These are phyloP conservation scores for Candida glaebosa DNA, from an alignment of 805 yeast genomes.

Conservation along the genomic window DNA sequence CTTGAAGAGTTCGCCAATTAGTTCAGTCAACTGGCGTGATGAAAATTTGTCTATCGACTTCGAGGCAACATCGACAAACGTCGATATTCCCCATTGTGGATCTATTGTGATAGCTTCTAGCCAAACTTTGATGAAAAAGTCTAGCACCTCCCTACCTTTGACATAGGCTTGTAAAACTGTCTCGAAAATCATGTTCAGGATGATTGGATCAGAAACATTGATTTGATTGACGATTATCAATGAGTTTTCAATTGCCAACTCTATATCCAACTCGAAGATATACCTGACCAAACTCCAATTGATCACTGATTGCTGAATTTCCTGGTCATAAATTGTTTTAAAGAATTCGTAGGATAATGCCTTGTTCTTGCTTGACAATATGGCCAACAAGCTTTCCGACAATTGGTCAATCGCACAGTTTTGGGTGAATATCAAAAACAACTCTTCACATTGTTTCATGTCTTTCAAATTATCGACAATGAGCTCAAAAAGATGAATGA, in stretches of 20 bases:
- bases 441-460: constrained; percentile 42
- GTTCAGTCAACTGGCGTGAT: constrained; percentile 31
- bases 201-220: constrained; percentile 3
- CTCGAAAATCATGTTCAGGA: constrained; percentile 15
- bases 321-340: constrained; percentile 32
- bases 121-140: constrained; percentile 48
- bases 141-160: constrained; percentile 54
- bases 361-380: constrained; percentile 49
- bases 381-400: constrained; percentile 41
- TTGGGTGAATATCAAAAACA: constrained; percentile 41
- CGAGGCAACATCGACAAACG: constrained; percentile 37
- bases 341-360: constrained; percentile 53
- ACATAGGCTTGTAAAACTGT: constrained; percentile 45
- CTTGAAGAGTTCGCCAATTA: constrained; percentile 6
- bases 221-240: constrained; percentile 9
- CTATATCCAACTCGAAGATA: constrained; percentile 53
- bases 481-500: constrained; percentile 19
- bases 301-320: constrained; percentile 14
- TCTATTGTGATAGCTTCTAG: constrained; percentile 18
- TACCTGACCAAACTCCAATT: constrained; percentile 47
- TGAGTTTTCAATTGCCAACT: constrained; percentile 50
- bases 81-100: constrained; percentile 20
- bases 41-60: constrained; percentile 44
- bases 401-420: constrained; percentile 29
- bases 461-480: constrained; percentile 30